These are phyloP conservation scores for Dendrobium nobile DNA, from an alignment of 106 monocot species.

Conservation along the genomic window DNA sequence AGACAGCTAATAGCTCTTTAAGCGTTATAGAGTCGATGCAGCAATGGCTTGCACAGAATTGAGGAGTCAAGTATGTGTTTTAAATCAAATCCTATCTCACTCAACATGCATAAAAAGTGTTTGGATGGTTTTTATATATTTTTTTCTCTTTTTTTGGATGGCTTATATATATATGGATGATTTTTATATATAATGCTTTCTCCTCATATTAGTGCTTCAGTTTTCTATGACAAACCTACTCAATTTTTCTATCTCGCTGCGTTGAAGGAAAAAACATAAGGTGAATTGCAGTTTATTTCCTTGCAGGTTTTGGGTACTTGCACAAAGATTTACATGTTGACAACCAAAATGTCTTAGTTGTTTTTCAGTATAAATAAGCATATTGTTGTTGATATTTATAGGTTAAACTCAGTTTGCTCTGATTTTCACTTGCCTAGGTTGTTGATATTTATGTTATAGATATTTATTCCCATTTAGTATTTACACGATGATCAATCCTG, in stretches of 20 bases:
- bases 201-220: slow-evolving; percentile 40
- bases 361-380: slow-evolving; percentile 74
- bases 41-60: slow-evolving; percentile 89
- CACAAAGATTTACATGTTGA: slow-evolving; percentile 3
- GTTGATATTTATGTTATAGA: too few species aligned
- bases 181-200: neutral
- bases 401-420: too few species aligned
- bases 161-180: too few species aligned
- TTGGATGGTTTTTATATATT: neutral
- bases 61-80: slow-evolving; percentile 64
- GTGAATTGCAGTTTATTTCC: slow-evolving; percentile 23
- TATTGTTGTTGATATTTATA: neutral
- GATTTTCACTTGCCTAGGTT: too few species aligned
- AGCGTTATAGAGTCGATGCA: slow-evolving; percentile 93
- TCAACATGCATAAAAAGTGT: neutral
- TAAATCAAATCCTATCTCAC: neutral
- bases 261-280: slow-evolving; percentile 66
- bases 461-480: too few species aligned
- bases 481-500: too few species aligned
- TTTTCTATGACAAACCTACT: slow-evolving; percentile 90
- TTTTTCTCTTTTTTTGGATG: too few species aligned
- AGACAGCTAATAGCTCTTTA: slow-evolving; percentile 62
- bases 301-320: neutral
- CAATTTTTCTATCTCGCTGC: slow-evolving; percentile 75
- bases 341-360: slow-evolving; percentile 43